Evolutionary conservation across 306 rosid species (phyloP), one percentile per base, ranked within the genome.

Genomic region (Acacia melanoxylon): DNA sequence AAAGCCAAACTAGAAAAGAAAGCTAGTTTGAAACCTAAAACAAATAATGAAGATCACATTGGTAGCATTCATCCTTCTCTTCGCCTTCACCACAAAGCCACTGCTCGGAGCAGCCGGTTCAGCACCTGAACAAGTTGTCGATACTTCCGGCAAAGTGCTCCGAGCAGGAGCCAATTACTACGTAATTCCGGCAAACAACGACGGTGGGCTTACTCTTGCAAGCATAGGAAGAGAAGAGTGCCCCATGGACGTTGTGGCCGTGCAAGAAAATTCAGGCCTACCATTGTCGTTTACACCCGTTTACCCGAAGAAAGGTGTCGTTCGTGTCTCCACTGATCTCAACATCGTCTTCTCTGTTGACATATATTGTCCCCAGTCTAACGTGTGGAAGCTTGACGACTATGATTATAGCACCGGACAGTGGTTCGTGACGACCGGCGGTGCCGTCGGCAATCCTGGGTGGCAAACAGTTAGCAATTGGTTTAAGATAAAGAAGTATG

Each of bases 401-500:
- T 76, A 59, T 40, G 82, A 84, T 49, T 71, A 41, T 9, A 6
- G 29, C 5, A 61, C 40, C 2, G 74, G 78, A 1, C 82, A 79
- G 20, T 41, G 84, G 83, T 86, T 78, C 37, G 80, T 89, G 72
- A 81, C 73, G 1, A 84, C 76, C 0, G 86, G 87, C 1, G 90
- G 89, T 0, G 82, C 72, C 51, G 67, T 75, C 0, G 94, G 92
- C 11, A 68, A 84, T 67, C 91, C 88, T 16, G 52, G 52, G 8
- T 61, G 20, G 40, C 3, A 45, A 65, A 89, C 90, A 0, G 42
- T 76, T 3, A 62, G 75, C 71, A 83, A 83, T 10, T 89, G 88
- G 91, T 84, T 88, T 45, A 88, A 88, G 89, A 91, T 93, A 46
- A 91, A 89, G 86, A 86, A 82, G 62, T 72, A 37, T 2, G 84